Evolutionary conservation across 164 flowering plant genomes (phyloP), one percentile per base, ranked within the genome.

Genomic region (Magnolia officinalis): DNA sequence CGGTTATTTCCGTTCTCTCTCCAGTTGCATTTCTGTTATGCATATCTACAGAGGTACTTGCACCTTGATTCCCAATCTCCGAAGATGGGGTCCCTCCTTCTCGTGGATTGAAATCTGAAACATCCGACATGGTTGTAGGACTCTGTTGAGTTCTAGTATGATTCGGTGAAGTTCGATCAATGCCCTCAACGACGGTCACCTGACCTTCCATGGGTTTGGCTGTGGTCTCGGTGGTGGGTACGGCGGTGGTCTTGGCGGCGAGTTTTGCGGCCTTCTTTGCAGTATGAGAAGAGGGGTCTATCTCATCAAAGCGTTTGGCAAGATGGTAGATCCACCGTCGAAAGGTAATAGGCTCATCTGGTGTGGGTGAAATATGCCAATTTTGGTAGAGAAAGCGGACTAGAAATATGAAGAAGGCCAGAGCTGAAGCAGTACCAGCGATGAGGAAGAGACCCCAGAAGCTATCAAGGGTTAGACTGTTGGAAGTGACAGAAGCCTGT

Each of bases 361-460:
- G 9, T 51, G 20, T 4, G 13, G 1, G 24, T 31, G 58, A 14
- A 16, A 82, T 65, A 50, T 72, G n/a, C 63, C 77, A 29, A 63
- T 81, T 49, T 21, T 81, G 50, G 55, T 70, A 73, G 16, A 83
- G 76, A 76, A 86, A 86, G 26, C n/a, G 9, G 29, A 31, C 4
- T 3, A 76, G 19, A 76, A 50, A 80, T 64, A 76, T 50, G 20
- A 80, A 11, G 19, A 86, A 72, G 50, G 87, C 83, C 2, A 65
- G 23, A 52, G n/a, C 16, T 18, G 87, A 79, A 71, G 81, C 82
- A 0, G 76, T 26, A 26, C 87, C 90, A 18, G 83, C 83, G 9
- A 88, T 82, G 63, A 85, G 75, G 70, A 88, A 89, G 45, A 88
- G 87, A 7, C 88, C 80, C 79, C 55, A 23, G 63, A 83, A 78